A percentile compares a stretch with the other conserved stretches of the same genome.
These are phyloP conservation scores for Penicillium flavigenum DNA, from an alignment of 495 filamentous ascomycete genomes.

Conservation along the genomic window DNA sequence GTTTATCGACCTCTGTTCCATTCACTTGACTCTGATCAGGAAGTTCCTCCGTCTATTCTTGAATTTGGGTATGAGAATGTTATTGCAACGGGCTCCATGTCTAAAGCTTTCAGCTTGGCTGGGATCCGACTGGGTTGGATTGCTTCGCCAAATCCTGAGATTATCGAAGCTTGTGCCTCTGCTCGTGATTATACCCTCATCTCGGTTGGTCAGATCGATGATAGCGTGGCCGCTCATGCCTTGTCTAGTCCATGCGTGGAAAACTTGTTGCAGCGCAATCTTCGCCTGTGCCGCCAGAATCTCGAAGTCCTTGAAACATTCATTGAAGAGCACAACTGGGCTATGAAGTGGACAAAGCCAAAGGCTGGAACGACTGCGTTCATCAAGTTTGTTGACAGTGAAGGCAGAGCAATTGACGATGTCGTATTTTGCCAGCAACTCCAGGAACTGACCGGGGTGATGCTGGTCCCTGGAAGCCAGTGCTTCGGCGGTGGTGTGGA, in stretches of 20 bases:
- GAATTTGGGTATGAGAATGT: constrained; percentile 67
- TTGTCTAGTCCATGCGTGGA: constrained; percentile 60
- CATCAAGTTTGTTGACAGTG: constrained; percentile 59
- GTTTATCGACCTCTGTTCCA: constrained; percentile 88
- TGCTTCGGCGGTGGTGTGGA: constrained; percentile 72
- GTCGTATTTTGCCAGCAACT: constrained; percentile 66
- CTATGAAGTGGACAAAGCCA: constrained; percentile 69
- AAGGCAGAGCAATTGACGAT: constrained; percentile 66
- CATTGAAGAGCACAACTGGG: constrained; percentile 52
- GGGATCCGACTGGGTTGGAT: constrained; percentile 85
- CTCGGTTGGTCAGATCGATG: constrained; percentile 77
- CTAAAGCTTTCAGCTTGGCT: constrained; percentile 81
- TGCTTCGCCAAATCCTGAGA: constrained; percentile 57
- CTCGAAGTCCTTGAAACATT: constrained; percentile 64
- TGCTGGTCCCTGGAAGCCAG: constrained; percentile 70
- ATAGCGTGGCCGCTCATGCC: constrained; percentile 72
- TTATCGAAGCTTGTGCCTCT: constrained; percentile 62
- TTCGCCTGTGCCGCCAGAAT: constrained; percentile 67
- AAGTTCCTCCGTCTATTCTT: constrained; percentile 64
- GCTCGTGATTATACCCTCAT: constrained; percentile 87
- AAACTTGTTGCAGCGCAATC: constrained; percentile 63
- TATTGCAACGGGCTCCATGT: constrained; percentile 78
- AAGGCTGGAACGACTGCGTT: constrained; percentile 82
- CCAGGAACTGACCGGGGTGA: constrained; percentile 65
- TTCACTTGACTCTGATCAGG: constrained; percentile 51